Evolutionary conservation across 352 stramenopile genomes (phyloP).

Genomic region (Pythium brassicae): DNA sequence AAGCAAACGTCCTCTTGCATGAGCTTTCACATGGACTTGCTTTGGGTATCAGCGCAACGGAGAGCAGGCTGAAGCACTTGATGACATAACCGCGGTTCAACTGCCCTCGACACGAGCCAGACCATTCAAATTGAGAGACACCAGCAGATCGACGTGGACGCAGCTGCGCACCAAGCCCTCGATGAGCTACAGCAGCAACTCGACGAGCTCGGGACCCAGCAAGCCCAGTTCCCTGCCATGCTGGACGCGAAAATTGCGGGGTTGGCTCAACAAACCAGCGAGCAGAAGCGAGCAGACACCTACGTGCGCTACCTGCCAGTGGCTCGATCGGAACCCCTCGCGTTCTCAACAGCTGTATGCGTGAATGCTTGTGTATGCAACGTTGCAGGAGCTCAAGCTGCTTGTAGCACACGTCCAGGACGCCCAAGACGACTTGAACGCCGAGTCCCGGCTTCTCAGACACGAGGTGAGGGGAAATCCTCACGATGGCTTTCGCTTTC

Average conservation of each 20-base stretch:
- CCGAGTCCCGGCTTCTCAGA: slow-evolving; percentile 41
- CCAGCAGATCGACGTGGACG: slow-evolving; percentile 50
- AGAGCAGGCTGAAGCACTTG: background rate
- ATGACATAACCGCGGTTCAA: background rate
- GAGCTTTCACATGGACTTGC: too few relatives aligned
- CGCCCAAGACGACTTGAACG: slow-evolving; percentile 31
- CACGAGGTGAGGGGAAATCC: slow-evolving; percentile 25
- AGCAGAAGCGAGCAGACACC: slow-evolving; percentile 28
- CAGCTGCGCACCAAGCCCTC: slow-evolving; percentile 53
- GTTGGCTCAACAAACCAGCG: slow-evolving; percentile 21
- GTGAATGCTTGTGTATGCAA: background rate
- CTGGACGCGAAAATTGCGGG: slow-evolving; percentile 29
- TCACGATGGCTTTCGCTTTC: too few relatives aligned
- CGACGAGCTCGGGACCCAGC: slow-evolving; percentile 31
- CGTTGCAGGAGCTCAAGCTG: slow-evolving; percentile 32
- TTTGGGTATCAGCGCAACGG: too few relatives aligned
- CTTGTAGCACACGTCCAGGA: slow-evolving; percentile 39
- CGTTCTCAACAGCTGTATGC: background rate
- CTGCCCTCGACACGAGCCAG: slow-evolving; percentile 10
- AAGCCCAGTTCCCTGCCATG: slow-evolving; percentile 23
- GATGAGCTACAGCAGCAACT: slow-evolving; percentile 50
- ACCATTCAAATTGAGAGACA: slow-evolving; percentile 53
- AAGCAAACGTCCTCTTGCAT: background rate
- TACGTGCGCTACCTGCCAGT: slow-evolving; percentile 20
- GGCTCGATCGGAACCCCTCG: background rate